These are phyloP conservation scores for Aeminium ludgeri DNA, from an alignment of 495 filamentous ascomycete genomes.

Conservation along the genomic window DNA sequence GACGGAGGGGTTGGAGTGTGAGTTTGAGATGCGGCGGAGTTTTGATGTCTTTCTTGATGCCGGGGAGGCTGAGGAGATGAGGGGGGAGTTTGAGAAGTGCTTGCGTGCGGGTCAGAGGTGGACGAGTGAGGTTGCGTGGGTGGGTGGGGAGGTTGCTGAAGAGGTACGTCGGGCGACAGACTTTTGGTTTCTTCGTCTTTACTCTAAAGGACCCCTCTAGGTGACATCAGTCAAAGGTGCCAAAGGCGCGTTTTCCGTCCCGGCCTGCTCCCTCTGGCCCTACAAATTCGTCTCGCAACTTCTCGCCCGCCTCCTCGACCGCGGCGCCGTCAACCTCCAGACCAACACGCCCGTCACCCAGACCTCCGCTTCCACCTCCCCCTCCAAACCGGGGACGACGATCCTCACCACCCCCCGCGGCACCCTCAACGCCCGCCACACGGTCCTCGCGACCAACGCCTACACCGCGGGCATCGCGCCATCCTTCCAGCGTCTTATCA, in stretches of 20 bases:
- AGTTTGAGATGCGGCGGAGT: slow-evolving; percentile 26
- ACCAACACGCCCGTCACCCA: slow-evolving; percentile 2
- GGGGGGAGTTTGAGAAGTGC: neutral
- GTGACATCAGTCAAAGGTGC: slow-evolving; percentile 5
- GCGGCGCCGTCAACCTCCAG: neutral
- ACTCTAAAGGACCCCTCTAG: neutral
- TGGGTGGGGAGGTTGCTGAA: neutral
- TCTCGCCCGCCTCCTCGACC: neutral
- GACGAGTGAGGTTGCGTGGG: neutral
- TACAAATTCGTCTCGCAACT: slow-evolving; percentile 11
- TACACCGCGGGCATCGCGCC: neutral
- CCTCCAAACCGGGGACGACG: neutral
- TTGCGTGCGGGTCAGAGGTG: neutral
- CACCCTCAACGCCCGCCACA: neutral
- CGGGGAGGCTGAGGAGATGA: slow-evolving; percentile 17
- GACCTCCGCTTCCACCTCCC: too few relatives aligned
- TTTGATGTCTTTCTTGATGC: slow-evolving; percentile 26
- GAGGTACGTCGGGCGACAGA: slow-evolving; percentile 3
- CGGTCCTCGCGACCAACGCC: slow-evolving; percentile 5
- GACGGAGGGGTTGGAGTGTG: slow-evolving; percentile 14
- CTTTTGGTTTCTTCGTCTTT: neutral
- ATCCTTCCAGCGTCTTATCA: neutral
- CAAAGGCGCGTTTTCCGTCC: neutral
- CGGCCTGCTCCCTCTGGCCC: slow-evolving; percentile 6
- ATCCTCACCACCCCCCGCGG: neutral